Conservation (phyloP, 192 early-diverging fungal genomes). For the Linnemannia schmuckeri region DNA sequence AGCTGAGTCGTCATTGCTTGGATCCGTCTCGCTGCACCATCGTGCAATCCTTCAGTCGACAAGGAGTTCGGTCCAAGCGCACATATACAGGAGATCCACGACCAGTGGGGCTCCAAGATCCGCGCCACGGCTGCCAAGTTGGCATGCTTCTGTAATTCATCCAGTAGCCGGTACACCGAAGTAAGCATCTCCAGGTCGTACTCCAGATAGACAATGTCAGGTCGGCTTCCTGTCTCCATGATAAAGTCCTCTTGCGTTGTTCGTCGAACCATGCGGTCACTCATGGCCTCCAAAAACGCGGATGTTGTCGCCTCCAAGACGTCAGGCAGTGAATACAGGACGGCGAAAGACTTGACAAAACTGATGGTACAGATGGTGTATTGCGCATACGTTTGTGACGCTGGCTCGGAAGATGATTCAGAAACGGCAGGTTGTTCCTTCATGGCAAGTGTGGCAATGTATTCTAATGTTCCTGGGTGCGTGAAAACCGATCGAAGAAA, state of each 20-base stretch:
- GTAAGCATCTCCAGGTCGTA: conserved; percentile 33
- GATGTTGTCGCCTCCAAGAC: background rate
- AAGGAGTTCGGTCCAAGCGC: conserved; percentile 21
- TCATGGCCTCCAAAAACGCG: background rate
- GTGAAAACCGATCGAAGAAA: conserved; percentile 15
- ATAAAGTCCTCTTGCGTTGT: background rate
- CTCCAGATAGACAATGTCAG: conserved; percentile 8
- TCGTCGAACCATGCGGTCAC: conserved; percentile 13
- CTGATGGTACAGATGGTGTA: conserved; percentile 28
- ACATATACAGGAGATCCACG: conserved; percentile 23
- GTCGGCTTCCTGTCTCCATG: background rate
- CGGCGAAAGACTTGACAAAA: conserved; percentile 34
- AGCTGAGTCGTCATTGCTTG: background rate
- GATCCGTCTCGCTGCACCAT: background rate
- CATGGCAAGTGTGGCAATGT: background rate
- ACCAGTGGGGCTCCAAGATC: conserved; percentile 22
- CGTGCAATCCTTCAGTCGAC: background rate
- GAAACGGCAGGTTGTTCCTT: conserved; percentile 8
- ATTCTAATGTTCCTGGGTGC: conserved; percentile 25
- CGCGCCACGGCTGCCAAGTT: background rate
- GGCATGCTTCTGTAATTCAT: background rate
- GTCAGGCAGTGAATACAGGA: background rate
- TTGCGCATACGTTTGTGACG: conserved; percentile 6
- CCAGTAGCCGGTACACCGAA: conserved; percentile 17
- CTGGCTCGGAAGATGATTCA: background rate